A percentile compares a stretch with the other conserved stretches of the same genome.
Conservation (phyloP, 1,284 basidiomycete genomes). For the Naganishia liquefaciens region DNA sequence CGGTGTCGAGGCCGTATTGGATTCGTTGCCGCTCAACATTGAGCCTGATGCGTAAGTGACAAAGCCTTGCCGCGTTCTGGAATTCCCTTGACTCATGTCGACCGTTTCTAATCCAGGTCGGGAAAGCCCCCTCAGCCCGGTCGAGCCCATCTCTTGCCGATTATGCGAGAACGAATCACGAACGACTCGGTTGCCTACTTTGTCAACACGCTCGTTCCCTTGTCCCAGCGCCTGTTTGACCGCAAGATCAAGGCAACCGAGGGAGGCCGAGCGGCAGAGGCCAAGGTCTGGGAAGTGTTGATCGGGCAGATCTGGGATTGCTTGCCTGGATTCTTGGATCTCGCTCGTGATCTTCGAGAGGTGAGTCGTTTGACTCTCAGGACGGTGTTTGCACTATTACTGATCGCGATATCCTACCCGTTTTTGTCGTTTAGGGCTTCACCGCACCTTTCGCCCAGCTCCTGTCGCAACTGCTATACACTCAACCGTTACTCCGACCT, state of each 20-base stretch:
- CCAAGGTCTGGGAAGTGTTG: constrained; percentile 90
- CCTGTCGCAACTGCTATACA: constrained; percentile 87
- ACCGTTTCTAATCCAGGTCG: constrained; percentile 34
- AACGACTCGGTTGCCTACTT: constrained; percentile 84
- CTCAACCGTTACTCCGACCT: constrained; percentile 78
- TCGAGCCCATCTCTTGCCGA: constrained; percentile 87
- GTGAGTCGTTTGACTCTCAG: constrained; percentile 41
- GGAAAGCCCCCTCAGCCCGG: constrained; percentile 54
- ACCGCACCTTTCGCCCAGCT: constrained; percentile 75
- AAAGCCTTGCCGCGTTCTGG: neutral
- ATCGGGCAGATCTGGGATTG: constrained; percentile 87
- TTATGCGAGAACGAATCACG: constrained; percentile 75
- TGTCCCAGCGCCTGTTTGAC: constrained; percentile 91
- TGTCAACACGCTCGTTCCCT: constrained; percentile 82
- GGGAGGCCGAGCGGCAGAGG: constrained; percentile 73
- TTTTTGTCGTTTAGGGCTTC: constrained; percentile 60
- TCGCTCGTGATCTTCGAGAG: constrained; percentile 73
- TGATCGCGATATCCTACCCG: neutral
- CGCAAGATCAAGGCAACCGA: constrained; percentile 72
- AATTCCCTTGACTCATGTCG: neutral
- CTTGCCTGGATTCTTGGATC: constrained; percentile 66
- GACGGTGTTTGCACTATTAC: too few species aligned
- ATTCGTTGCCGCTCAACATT: constrained; percentile 79
- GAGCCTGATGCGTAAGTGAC: constrained; percentile 72
- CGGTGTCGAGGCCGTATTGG: constrained; percentile 78